phyloP scores from a whole-genome alignment of 169 alveolate genomes.

The Plasmodium adleri region DNA sequence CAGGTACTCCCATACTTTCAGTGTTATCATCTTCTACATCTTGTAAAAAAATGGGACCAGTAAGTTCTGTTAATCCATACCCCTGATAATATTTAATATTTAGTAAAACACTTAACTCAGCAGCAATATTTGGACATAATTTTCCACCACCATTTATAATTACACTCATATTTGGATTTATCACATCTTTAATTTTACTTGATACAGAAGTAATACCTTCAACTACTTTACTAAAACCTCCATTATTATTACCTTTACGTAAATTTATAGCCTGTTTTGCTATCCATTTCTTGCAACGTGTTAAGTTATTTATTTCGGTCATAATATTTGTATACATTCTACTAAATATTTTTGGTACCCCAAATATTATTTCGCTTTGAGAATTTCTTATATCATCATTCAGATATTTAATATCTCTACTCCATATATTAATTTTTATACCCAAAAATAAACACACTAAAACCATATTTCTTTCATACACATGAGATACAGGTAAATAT shows the following conservation, averaged over 20 bases:
- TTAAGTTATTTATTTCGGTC: conserved; percentile 22
- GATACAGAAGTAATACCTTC: conserved; percentile 22
- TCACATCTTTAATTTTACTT: conserved; percentile 19
- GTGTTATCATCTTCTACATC: neutral
- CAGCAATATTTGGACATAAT: conserved; percentile 22
- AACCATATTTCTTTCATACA: conserved; percentile 92
- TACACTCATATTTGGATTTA: conserved; percentile 13
- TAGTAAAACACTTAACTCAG: conserved; percentile 17
- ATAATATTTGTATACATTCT: conserved; percentile 17
- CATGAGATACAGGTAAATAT: conserved; percentile 97
- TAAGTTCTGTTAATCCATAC: conserved; percentile 61
- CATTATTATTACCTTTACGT: neutral
- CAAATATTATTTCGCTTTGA: conserved; percentile 11
- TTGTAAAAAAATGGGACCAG: conserved; percentile 30
- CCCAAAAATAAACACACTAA: conserved; percentile 27
- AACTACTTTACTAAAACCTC: neutral
- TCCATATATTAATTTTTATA: conserved; percentile 16
- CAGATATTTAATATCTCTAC: conserved; percentile 23
- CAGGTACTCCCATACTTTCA: conserved; percentile 38
- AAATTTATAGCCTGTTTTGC: neutral
- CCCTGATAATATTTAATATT: conserved; percentile 42
- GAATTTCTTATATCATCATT: neutral
- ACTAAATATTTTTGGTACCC: conserved; percentile 56
- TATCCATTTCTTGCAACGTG: conserved; percentile 11
- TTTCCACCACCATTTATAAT: conserved; percentile 61